A percentile compares a stretch with the other conserved stretches of the same genome.
Conservation (phyloP, 2,329 filamentous ascomycete species). For the Diaporthe sp. region DNA sequence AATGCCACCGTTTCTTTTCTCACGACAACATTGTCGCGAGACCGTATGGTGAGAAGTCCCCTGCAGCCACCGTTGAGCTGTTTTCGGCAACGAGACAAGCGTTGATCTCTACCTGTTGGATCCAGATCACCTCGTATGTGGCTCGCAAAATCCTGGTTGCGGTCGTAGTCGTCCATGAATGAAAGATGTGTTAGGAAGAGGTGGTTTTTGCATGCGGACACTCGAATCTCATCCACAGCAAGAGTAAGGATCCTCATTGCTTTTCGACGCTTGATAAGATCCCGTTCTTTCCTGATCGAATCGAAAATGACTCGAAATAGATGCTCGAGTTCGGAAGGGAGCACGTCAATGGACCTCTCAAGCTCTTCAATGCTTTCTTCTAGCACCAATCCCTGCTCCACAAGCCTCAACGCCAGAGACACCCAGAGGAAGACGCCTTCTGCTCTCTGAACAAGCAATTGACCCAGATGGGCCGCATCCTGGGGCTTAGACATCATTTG, state of each 20-base stretch:
- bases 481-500: background rate
- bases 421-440: slow-evolving; percentile 45
- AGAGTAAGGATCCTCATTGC: background rate
- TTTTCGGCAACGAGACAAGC: slow-evolving; percentile 25
- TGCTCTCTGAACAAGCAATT: slow-evolving; percentile 33
- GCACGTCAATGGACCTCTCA: slow-evolving; percentile 30
- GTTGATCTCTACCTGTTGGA: background rate
- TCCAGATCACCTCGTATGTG: background rate
- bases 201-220: rapidly evolving
- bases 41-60: slow-evolving; percentile 1
- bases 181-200: background rate
- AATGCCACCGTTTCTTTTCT: background rate
- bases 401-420: slow-evolving; percentile 38
- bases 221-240: background rate
- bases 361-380: slow-evolving; percentile 40
- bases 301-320: slow-evolving; percentile 40
- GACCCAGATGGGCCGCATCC: background rate
- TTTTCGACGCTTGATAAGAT: background rate
- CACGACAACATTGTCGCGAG: background rate
- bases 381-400: slow-evolving; percentile 37
- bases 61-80: background rate
- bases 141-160: background rate
- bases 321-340: slow-evolving; percentile 39
- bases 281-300: background rate
- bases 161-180: slow-evolving; percentile 26